Evolutionary conservation across 192 early-diverging fungal species (phyloP), one percentile per base, ranked within the genome.

Genomic region (Backusella liffmaniae): DNA sequence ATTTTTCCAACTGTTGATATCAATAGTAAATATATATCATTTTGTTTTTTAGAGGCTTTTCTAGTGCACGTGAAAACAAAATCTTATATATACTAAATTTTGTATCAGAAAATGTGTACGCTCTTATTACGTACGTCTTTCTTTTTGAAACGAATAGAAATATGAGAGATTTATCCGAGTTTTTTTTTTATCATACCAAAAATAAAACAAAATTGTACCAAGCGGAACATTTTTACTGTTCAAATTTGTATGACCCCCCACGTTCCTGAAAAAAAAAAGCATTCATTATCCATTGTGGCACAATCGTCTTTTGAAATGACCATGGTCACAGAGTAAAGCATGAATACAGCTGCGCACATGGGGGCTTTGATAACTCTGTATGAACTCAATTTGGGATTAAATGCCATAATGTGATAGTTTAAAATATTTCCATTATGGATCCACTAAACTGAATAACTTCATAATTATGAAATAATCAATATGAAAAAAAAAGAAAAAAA

Each of bases 251-350:
- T 12, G 23, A 59, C 56, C 56, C 56, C 51, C 56, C 21, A 59
- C 23, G 56, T 59, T 21, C 56, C 56, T 59, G 56, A 59, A 59
- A 62, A 59, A 59, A 51, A 56, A 62, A 62, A 29, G 10, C 26
- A 62, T 62, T 62, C 23, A 62, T 62, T 62, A 62, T 62, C 26
- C 56, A 29, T 62, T 62, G 56, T 62, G 56, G 56, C 29, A 62
- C 56, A 62, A 29, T 29, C 21, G 23, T 26, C 16, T n/a, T 49
- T 49, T 62, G 8, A 26, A 62, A 62, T 56, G 53, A 56, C 21
- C 9, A 62, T 62, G 56, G 10, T 29, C 56, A 62, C 26, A 62
- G 56, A 62, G 12, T 1, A 62, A 29, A 29, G 56, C 56, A 62
- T 62, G 56, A 29, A 62, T 62, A 62, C 21, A 62, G 10, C 56